These are phyloP conservation scores for Rhynchospora tenuis DNA, from an alignment of 176 grass and related monocot species.

Conservation along the genomic window DNA sequence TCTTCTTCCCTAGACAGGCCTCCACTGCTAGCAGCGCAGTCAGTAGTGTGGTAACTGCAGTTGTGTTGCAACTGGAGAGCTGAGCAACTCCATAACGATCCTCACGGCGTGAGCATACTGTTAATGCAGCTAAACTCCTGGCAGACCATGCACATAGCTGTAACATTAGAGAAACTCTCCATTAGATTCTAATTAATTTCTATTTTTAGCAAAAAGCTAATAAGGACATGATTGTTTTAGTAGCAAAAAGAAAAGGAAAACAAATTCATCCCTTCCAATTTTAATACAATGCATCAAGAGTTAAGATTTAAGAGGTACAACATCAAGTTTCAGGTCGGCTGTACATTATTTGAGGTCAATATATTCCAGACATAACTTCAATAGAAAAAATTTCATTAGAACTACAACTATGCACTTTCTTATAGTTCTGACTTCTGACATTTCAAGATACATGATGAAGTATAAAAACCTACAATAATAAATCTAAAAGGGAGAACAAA, in stretches of 20 bases:
- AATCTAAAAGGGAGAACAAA: not conserved
- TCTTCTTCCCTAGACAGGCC: slow-evolving; percentile 90
- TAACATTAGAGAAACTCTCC: not conserved
- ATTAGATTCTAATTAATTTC: not conserved
- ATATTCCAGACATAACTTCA: not conserved
- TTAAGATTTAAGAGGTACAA: not conserved
- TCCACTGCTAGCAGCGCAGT: slow-evolving; percentile 74
- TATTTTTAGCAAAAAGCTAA: too few relatives aligned
- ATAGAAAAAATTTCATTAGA: not conserved
- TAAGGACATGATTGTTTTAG: too few relatives aligned
- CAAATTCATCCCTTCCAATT: not conserved
- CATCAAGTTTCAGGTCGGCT: not conserved
- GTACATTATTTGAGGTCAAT: not conserved
- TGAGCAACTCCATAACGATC: slow-evolving; percentile 90
- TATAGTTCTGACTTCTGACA: not conserved
- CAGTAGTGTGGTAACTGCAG: slow-evolving; percentile 66
- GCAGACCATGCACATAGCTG: slow-evolving; percentile 81
- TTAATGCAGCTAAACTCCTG: slow-evolving; percentile 60
- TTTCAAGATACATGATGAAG: not conserved
- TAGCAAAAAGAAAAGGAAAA: not conserved
- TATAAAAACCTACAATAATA: not conserved
- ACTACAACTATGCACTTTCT: not conserved
- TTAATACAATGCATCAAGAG: not conserved
- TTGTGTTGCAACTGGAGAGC: slow-evolving; percentile 69
- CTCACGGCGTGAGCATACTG: slow-evolving; percentile 58